Conservation (phyloP, 768 basidiomycete species). For the Tubosaeta sp. region DNA sequence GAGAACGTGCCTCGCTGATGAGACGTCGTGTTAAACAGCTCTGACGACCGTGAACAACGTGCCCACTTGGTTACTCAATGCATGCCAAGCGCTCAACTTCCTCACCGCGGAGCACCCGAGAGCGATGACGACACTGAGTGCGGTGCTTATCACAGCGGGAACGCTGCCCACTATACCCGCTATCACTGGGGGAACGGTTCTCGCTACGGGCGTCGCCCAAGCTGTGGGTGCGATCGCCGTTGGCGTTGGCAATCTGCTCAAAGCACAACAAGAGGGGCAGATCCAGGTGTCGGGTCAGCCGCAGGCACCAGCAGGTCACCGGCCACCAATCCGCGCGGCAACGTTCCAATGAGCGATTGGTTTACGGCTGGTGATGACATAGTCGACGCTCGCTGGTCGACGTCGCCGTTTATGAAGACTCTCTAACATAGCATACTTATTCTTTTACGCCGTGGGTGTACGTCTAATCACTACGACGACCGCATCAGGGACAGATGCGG, state of each 20-base stretch:
- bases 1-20: neutral
- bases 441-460: slow-evolving; percentile 5
- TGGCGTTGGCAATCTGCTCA: slow-evolving; percentile 59
- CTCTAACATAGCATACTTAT: slow-evolving; percentile 19
- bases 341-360: slow-evolving; percentile 23
- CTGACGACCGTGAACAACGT: slow-evolving; percentile 52
- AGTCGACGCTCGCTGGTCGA: slow-evolving; percentile 22
- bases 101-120: slow-evolving; percentile 74
- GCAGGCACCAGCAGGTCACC: slow-evolving; percentile 18
- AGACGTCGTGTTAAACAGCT: slow-evolving; percentile 15
- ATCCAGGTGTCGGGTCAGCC: slow-evolving; percentile 23
- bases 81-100: slow-evolving; percentile 69
- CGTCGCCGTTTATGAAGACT: slow-evolving; percentile 12
- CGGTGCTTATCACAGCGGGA: slow-evolving; percentile 75
- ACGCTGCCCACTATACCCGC: slow-evolving; percentile 70
- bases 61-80: slow-evolving; percentile 74
- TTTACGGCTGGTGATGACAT: slow-evolving; percentile 4
- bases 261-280: slow-evolving; percentile 44
- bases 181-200: slow-evolving; percentile 64
- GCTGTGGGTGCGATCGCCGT: slow-evolving; percentile 78
- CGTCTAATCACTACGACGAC: slow-evolving; percentile 8
- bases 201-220: slow-evolving; percentile 71
- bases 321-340: slow-evolving; percentile 26
- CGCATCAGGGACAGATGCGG: slow-evolving; percentile 2
- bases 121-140: slow-evolving; percentile 68